Evolutionary conservation across 306 rosid genomes (phyloP).

Genomic region (Geum urbanum): DNA sequence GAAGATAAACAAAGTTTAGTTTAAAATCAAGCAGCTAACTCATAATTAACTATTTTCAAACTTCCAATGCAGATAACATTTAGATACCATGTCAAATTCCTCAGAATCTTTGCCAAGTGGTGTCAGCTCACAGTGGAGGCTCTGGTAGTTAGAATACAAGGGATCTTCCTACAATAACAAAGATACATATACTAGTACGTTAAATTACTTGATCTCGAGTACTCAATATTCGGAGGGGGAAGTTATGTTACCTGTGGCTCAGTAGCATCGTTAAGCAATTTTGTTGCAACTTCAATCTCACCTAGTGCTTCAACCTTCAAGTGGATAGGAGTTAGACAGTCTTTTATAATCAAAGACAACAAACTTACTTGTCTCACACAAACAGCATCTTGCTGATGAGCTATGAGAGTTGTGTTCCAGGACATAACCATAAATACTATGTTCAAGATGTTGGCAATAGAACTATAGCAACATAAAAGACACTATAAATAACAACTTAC

Average conservation of each 20-base stretch:
- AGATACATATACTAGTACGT: constrained; percentile 18
- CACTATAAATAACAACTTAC: constrained; percentile 37
- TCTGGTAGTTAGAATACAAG: constrained; percentile 62
- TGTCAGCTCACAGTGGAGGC: constrained; percentile 64
- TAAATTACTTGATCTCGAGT: not conserved
- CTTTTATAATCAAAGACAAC: constrained; percentile 10
- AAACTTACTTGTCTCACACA: not conserved
- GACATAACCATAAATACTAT: not conserved
- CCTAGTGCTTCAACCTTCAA: constrained; percentile 89
- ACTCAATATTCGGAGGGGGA: too few species aligned
- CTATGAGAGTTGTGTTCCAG: not conserved
- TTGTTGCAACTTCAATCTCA: constrained; percentile 92
- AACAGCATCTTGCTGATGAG: not conserved
- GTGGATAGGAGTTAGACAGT: constrained; percentile 24
- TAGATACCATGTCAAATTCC: constrained; percentile 77
- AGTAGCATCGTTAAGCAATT: constrained; percentile 53
- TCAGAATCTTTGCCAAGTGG: constrained; percentile 53
- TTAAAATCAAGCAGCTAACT: constrained; percentile 16
- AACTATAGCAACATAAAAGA: not conserved
- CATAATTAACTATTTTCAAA: constrained; percentile 5
- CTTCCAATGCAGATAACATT: constrained; percentile 7
- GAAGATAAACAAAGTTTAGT: not conserved
- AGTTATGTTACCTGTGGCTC: constrained; percentile 52
- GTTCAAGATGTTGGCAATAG: not conserved
- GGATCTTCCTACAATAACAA: constrained; percentile 65